phyloP scores from a whole-genome alignment of 73 alveolate genomes.

The Stentor roeselii region DNA sequence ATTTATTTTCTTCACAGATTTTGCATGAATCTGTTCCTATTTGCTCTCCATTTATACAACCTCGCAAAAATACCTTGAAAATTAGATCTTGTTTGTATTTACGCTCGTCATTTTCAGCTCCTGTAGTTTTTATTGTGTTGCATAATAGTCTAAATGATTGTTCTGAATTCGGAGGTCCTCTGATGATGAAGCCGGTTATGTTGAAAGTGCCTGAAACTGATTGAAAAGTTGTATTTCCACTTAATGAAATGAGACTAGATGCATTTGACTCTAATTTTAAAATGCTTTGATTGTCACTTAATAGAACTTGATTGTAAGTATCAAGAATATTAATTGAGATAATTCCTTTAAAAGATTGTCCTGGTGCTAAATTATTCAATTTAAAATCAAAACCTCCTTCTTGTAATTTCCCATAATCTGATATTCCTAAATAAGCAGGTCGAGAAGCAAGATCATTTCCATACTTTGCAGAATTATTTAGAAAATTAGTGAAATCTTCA shows the following conservation, averaged over 20 bases:
- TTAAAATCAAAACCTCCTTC: too few species aligned
- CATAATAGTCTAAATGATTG: not conserved
- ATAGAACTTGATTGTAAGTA: not conserved
- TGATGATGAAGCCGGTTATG: not conserved
- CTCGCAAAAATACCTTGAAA: not conserved
- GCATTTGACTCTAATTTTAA: not conserved
- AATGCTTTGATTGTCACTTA: not conserved
- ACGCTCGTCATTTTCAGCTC: not conserved
- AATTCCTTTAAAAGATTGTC: not conserved
- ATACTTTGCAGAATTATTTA: not conserved
- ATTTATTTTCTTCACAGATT: not conserved
- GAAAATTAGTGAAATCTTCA: not conserved
- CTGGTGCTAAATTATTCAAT: constrained; percentile 2
- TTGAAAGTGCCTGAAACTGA: not conserved
- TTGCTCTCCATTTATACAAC: constrained; percentile 20
- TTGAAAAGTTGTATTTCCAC: not conserved
- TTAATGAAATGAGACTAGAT: not conserved
- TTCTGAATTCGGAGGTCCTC: not conserved
- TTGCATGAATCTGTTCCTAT: not conserved
- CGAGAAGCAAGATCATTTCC: not conserved
- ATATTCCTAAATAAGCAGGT: too few species aligned
- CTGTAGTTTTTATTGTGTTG: not conserved
- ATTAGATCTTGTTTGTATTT: not conserved
- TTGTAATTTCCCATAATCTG: too few species aligned
- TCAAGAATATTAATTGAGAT: not conserved